These are phyloP conservation scores for Solanum raphanifolium DNA, from an alignment of 257 asterid genomes.

Conservation along the genomic window DNA sequence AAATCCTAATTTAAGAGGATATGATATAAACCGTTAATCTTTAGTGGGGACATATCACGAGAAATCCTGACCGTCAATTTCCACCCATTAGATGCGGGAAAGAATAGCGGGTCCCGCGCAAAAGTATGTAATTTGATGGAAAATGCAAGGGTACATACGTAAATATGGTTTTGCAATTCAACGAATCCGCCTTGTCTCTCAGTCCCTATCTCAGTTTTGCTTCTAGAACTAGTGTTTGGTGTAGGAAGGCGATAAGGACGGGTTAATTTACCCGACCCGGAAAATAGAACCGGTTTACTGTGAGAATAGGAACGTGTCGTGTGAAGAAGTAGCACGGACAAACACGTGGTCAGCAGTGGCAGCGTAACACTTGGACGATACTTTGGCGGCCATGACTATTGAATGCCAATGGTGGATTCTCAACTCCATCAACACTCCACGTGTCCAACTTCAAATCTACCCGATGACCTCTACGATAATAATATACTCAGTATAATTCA, in stretches of 20 bases:
- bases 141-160: not conserved
- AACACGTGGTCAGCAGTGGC: conserved; percentile 30
- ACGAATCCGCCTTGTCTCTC: not conserved
- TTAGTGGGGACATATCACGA: not conserved
- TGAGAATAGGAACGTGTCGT: conserved; percentile 7
- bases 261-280: not conserved
- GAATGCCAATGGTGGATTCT: not conserved
- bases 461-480: too few species aligned
- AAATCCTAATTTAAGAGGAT: not conserved
- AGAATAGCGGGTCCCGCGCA: not conserved
- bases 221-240: not conserved
- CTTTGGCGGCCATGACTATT: not conserved
- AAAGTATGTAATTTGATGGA: not conserved
- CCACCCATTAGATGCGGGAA: not conserved
- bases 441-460: not conserved
- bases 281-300: not conserved
- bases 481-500: too few species aligned
- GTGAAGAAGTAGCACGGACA: not conserved
- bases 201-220: not conserved
- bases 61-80: not conserved
- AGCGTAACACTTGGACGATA: not conserved
- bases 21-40: not conserved
- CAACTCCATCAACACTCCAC: not conserved
- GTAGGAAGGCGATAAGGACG: not conserved
- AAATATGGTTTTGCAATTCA: not conserved